Evolutionary conservation across 768 basidiomycete genomes (phyloP), one percentile per base, ranked within the genome.

Genomic region (Leccinum boreale): DNA sequence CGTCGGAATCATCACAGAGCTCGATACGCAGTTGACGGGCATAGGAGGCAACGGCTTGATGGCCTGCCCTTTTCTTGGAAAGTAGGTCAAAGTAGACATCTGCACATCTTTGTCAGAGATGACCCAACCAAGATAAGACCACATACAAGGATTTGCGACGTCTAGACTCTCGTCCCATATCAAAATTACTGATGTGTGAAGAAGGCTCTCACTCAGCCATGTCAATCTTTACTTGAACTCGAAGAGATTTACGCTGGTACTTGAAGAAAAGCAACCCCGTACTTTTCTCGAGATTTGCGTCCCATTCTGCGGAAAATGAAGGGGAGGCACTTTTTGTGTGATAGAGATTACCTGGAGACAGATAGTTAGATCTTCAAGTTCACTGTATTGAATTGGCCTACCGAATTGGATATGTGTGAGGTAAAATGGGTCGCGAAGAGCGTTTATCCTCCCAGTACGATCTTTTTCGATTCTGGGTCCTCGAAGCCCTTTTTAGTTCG

Each of bases 321-420:
- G 23, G 81, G 14, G 77, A 69, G 14, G 68, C 62, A 39, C 24
- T 53, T 12, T 19, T 26, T 2, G 70, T 61, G 10, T 62, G 67
- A 57, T 72, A 72, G 31, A 70, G 72, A 5, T 51, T 60, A 10
- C 71, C 71, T 72, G 24, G 26, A 23, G 17, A 23, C 21, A 10
- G 36, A 59, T 19, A 35, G 17, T 42, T 46, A 62, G 21, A 42
- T n/a, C n/a, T 8, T 19, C 4, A 48, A 15, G 53, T 29, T 33
- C 24, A 24, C 8, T 31, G 14, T 10, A 11, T 35, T 45, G 12
- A 23, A 29, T 33, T 26, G 58, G 35, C 58, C 21, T 57, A 21
- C 90, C 90, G 59, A 90, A 85, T 68, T 91, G 89, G 36, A 91
- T 74, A 7, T 75, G 73, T 55, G 81, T 76, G 9, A 91, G 74